Evolutionary conservation across 768 basidiomycete genomes (phyloP), one percentile per base, ranked within the genome.

Genomic region (Lactarius indigo): DNA sequence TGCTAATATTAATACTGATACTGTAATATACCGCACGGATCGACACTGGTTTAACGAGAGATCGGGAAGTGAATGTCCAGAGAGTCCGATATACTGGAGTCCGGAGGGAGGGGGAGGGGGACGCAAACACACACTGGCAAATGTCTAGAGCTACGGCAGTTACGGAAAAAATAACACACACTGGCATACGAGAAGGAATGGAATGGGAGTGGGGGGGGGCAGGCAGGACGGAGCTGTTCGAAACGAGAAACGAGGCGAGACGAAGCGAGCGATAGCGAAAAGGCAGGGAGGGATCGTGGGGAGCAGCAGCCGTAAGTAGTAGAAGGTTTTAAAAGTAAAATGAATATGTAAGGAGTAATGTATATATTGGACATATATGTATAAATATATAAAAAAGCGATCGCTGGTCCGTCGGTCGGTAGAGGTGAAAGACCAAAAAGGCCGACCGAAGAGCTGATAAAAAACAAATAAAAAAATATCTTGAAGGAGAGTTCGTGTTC

Each of bases 321-420:
- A 50, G 39, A 26, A 13, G 23, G 13, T 26, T 26, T 26, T 50
- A 50, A 50, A 23, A 59, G 47, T 52, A 62, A 62, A 26, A 17
- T 20, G 30, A 58, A 58, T 4, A 50, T 23, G 13, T n/a, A 57
- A 15, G 44, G n/a, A 37, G 35, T 30, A 28, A 56, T 18, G 28
- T 28, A 33, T 33, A 42, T 47, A 31, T 65, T n/a, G n/a, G 41
- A 42, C 47, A 42, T 28, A 9, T 28, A 61, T 23, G 52, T 42
- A 61, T 42, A 61, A n/a, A 47, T 50, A 61, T 47, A 23, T 50
- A 50, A 26, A 50, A 6, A 50, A 50, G 47, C 26, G 55, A 50
- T 23, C 44, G 50, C 33, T 15, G 12, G 65, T 66, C 65, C 60
- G 37, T 62, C 56, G 44, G 37, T 52, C 44, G 56, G 58, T 57